Evolutionary conservation across 2,329 filamentous ascomycete genomes (phyloP), one percentile per base, ranked within the genome.

Genomic region (Sporothrix pallida): DNA sequence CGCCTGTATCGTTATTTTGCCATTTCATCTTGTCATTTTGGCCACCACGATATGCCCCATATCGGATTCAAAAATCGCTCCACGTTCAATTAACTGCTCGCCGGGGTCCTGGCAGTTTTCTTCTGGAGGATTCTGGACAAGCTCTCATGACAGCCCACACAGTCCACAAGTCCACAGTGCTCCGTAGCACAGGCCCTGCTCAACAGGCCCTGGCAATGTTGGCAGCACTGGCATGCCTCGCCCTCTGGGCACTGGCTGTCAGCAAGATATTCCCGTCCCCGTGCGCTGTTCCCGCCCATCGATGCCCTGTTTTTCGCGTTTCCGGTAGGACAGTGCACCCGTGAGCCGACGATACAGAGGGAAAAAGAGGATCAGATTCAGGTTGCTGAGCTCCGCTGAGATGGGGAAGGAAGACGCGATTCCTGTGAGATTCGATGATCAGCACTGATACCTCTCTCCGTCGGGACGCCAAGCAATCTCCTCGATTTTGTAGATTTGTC

Each of bases 301-400:
- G 37, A 63, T 63, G 60, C 31, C 60, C 9, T 42, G 31, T 7
- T 62, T 62, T n/a, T 62, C 9, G 58, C 37, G 58, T 37, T 44
- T 37, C 37, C 31, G 31, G 60, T 63, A 20, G 31, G 31, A 63
- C 60, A 44, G 9, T 63, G 37, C 60, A 44, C 37, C 13, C 56
- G 56, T 26, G 23, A 60, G 23, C 31, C 31, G 31, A 17, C 31
- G 17, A 63, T 44, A 60, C 20, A 26, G 23, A 26, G 23, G 23
- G 23, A 26, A 42, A 62, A 37, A 37, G 31, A 37, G 31, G 31
- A 37, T 37, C 7, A 46, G 60, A 31, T 44, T 65, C 7, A 46
- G 60, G 60, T 46, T 65, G 60, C 60, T 44, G 37, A 46, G 60
- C n/a, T 65, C 37, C 60, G 42, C 60, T 46, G 58, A 62, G 58